phyloP scores from a whole-genome alignment of 208 protist genomes.

The Acanthamoeba polyphaga region DNA sequence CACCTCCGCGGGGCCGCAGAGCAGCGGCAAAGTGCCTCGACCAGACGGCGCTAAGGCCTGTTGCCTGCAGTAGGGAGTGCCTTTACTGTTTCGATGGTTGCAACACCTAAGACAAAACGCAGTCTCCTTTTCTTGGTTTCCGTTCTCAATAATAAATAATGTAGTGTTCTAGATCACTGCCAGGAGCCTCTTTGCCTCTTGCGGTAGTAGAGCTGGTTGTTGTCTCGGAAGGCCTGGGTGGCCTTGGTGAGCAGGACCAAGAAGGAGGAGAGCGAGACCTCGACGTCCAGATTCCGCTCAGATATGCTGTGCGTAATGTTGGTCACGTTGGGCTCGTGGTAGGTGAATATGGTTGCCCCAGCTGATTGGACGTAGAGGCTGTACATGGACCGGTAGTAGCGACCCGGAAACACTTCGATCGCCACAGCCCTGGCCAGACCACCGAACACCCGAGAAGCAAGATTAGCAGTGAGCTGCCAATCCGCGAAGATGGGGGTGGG shows the following conservation, averaged over 20 bases:
- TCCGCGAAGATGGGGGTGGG: too few relatives aligned
- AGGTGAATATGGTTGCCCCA: neutral
- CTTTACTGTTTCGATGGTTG: too few relatives aligned
- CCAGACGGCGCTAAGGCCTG: neutral
- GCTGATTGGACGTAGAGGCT: neutral
- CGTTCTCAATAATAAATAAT: too few relatives aligned
- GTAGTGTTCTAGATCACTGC: neutral
- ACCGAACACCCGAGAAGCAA: too few relatives aligned
- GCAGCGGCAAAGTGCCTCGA: neutral
- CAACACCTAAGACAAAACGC: too few relatives aligned
- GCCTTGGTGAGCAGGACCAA: neutral
- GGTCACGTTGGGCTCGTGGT: neutral
- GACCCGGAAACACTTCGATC: neutral
- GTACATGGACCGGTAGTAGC: neutral
- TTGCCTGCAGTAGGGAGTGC: neutral
- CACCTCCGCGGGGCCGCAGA: neutral
- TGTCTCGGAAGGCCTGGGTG: neutral
- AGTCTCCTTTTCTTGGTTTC: too few relatives aligned
- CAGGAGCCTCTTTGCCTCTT: neutral
- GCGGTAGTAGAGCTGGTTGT: conserved; percentile 5
- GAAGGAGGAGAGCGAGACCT: neutral
- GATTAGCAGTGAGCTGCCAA: too few relatives aligned
- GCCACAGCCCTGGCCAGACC: neutral
- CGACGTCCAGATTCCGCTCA: neutral
- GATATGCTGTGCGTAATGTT: neutral